These are phyloP conservation scores for Iris macrosiphon DNA, from an alignment of 106 monocot species.

Conservation along the genomic window DNA sequence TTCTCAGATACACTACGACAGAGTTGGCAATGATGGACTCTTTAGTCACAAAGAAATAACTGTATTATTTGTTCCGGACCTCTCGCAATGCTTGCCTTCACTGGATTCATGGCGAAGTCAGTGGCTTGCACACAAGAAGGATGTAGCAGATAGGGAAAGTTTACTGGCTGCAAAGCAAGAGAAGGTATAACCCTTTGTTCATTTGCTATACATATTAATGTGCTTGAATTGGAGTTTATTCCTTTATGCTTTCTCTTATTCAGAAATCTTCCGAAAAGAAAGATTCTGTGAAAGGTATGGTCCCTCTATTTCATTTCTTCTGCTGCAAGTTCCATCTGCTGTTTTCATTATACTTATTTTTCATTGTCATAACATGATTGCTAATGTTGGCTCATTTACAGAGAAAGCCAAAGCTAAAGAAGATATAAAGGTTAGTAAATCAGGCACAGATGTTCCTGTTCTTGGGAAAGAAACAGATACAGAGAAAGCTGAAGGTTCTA, in stretches of 20 bases:
- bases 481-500: constrained; percentile 13
- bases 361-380: too few relatives aligned
- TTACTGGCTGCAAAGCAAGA: constrained; percentile 34
- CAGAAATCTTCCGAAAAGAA: constrained; percentile 23
- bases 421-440: constrained; percentile 17
- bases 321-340: too few relatives aligned
- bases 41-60: constrained; percentile 92
- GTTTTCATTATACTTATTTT: too few relatives aligned
- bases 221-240: not conserved
- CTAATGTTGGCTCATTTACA: too few relatives aligned
- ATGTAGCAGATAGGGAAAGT: constrained; percentile 31
- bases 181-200: not conserved
- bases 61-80: constrained; percentile 75
- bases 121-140: constrained; percentile 53
- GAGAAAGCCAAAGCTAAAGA: constrained; percentile 23
- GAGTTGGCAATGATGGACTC: constrained; percentile 74
- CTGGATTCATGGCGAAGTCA: constrained; percentile 71
- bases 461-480: too few relatives aligned
- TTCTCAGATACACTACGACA: constrained; percentile 83
- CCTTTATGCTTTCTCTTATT: not conserved
- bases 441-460: not conserved
- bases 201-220: not conserved
- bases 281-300: not conserved
- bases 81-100: constrained; percentile 81
- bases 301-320: not conserved